Evolutionary conservation across 106 monocot species (phyloP), one percentile per base, ranked within the genome.

Genomic region (Allium sativum): DNA sequence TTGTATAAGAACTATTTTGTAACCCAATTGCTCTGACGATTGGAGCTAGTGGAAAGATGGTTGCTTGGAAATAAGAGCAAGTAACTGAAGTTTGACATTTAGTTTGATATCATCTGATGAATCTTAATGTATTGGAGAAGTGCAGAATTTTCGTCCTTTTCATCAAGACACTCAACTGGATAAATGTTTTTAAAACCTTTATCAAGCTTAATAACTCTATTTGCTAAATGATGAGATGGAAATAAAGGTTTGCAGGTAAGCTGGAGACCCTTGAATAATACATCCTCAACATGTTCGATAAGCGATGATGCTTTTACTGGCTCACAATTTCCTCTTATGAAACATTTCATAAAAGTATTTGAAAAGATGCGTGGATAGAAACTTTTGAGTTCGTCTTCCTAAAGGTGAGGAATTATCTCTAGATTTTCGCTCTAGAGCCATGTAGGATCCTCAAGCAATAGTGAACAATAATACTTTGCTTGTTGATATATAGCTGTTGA

Each of bases 71-170:
- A 87, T 65, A 60, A 79, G 72, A 72, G 77, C 79, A 84, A 90
- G 74, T 40, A 95, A 62, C 72, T 90, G 81, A 72, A 95, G 81
- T 66, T 79, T 76, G 18, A 76, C 73, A 78, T 95, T 90, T 68
- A 87, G 44, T 67, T 82, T 87, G 45, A 84, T 65, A 71, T 90
- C 76, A 68, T 95, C 95, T 72, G 95, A 75, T 90, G 90, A 56
- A 95, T 90, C 90, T 95, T 90, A 79, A 95, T 86, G 72, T 87
- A 90, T 59, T 90, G 69, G 60, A 90, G 54, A n/a, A 95, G 76
- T 9, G 90, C 71, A 62, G 95, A 95, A 82, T 95, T 90, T 70
- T 86, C 86, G 67, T 95, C 90, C 21, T 52, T 81, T 19, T 53
- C 65, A 74, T 95, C 90, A 40, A 89, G 61, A 56, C 73, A 76